phyloP scores from a whole-genome alignment of 345 rosid species.

The Rhodamnia rubescens region DNA sequence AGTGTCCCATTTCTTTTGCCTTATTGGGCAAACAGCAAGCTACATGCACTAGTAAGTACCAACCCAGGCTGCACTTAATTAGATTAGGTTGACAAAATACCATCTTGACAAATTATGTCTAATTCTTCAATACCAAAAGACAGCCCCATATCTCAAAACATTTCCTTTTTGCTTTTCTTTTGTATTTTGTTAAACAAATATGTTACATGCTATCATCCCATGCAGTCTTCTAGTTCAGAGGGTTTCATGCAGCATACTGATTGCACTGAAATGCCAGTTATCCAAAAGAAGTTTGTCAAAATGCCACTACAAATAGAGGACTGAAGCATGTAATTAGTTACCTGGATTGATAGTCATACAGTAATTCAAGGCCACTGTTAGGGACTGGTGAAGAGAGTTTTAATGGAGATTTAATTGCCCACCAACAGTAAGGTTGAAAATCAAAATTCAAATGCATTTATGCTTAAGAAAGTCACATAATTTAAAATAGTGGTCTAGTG shows the following conservation, averaged over 20 bases:
- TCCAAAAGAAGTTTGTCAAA: background rate
- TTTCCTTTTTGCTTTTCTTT: background rate
- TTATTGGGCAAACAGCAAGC: background rate
- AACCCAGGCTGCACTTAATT: background rate
- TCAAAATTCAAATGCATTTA: background rate
- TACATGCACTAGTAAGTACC: background rate
- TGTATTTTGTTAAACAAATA: background rate
- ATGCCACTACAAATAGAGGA: background rate
- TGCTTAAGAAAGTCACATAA: background rate
- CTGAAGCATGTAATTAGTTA: background rate
- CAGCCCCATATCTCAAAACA: background rate
- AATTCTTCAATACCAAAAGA: background rate
- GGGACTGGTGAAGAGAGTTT: background rate
- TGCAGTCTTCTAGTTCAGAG: background rate
- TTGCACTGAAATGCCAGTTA: background rate
- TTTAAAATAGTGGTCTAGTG: background rate
- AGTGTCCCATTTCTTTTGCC: background rate
- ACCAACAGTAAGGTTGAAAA: background rate
- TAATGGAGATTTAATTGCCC: background rate
- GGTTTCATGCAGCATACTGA: background rate
- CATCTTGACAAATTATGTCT: background rate
- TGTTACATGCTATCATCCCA: background rate
- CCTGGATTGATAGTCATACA: background rate
- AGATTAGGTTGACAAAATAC: background rate
- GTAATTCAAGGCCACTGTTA: background rate